Evolutionary conservation across 345 rosid species (phyloP).

Genomic region (Camelina neglecta): DNA sequence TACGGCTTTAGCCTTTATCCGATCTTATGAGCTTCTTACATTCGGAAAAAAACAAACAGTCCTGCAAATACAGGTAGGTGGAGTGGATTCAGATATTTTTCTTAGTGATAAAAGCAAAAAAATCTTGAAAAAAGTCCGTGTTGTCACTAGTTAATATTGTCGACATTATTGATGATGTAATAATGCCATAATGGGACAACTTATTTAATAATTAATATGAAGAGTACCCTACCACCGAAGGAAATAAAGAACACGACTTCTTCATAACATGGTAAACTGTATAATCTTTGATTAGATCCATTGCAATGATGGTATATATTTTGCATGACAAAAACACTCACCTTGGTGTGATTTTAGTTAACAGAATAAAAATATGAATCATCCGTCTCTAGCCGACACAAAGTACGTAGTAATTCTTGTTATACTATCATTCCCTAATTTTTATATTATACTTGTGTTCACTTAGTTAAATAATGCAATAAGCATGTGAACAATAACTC

Average conservation of each 20-base stretch:
- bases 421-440: too few species aligned
- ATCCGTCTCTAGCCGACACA: constrained; percentile 31
- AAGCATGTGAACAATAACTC: too few species aligned
- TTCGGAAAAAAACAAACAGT: constrained; percentile 5
- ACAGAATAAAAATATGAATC: constrained; percentile 1
- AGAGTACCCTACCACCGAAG: constrained; percentile 37
- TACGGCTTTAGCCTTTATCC: constrained; percentile 11
- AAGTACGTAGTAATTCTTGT: background rate
- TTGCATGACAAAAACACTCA: constrained; percentile 1
- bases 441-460: background rate
- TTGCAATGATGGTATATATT: constrained; percentile 18
- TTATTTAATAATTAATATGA: background rate
- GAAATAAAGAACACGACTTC: constrained; percentile 34
- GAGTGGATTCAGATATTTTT: background rate
- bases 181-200: constrained; percentile 24
- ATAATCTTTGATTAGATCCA: constrained; percentile 25
- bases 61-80: background rate
- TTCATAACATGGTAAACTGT: background rate
- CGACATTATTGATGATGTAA: constrained; percentile 33
- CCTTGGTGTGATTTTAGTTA: constrained; percentile 18
- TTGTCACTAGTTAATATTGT: constrained; percentile 21
- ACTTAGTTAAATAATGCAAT: background rate
- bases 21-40: constrained; percentile 10
- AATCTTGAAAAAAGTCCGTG: constrained; percentile 17
- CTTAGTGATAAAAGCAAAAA: background rate